Percentiles rank a stretch among this genome's conserved stretches.
Evolutionary conservation across 352 stramenopile genomes (phyloP).

Genomic region (Pythium phragmiticola): DNA sequence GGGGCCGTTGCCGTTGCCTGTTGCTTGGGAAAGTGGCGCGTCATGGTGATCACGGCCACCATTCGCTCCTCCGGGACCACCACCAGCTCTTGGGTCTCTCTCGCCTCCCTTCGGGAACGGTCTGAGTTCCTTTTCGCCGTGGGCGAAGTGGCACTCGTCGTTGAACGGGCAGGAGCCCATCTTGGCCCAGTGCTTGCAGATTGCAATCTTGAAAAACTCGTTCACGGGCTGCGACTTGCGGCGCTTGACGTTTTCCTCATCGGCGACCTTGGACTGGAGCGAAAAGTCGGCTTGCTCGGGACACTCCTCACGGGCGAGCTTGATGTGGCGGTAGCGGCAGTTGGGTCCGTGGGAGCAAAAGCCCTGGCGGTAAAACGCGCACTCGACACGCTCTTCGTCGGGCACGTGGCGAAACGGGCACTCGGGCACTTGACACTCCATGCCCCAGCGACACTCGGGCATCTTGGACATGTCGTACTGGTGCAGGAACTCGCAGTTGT

Average conservation of each 20-base stretch:
- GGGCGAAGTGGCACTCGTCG: slow-evolving; percentile 97
- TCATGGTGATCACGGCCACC: neutral
- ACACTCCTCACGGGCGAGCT: slow-evolving; percentile 91
- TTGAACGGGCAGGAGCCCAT: slow-evolving; percentile 95
- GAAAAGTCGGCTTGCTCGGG: slow-evolving; percentile 94
- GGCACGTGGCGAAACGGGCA: slow-evolving; percentile 96
- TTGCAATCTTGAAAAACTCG: slow-evolving; percentile 97
- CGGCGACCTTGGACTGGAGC: slow-evolving; percentile 86
- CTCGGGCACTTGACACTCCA: slow-evolving; percentile 96
- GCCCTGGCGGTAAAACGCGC: slow-evolving; percentile 97
- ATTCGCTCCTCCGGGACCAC: neutral
- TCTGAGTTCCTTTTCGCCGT: slow-evolving; percentile 92
- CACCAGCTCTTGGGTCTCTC: slow-evolving; percentile 22
- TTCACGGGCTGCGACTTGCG: slow-evolving; percentile 90
- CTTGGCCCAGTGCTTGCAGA: slow-evolving; percentile 97
- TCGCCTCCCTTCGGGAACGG: slow-evolving; percentile 78
- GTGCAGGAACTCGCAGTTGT: slow-evolving; percentile 97
- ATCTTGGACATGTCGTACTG: slow-evolving; percentile 97
- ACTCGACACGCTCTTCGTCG: slow-evolving; percentile 95
- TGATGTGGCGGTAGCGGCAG: slow-evolving; percentile 95
- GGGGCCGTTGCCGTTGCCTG: neutral
- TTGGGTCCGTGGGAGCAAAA: slow-evolving; percentile 97
- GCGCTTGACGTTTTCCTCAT: slow-evolving; percentile 90
- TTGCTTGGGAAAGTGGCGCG: neutral
- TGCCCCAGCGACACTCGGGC: slow-evolving; percentile 96